phyloP scores from a whole-genome alignment of 257 asterid genomes.

The Nicotiana noctiflora region DNA sequence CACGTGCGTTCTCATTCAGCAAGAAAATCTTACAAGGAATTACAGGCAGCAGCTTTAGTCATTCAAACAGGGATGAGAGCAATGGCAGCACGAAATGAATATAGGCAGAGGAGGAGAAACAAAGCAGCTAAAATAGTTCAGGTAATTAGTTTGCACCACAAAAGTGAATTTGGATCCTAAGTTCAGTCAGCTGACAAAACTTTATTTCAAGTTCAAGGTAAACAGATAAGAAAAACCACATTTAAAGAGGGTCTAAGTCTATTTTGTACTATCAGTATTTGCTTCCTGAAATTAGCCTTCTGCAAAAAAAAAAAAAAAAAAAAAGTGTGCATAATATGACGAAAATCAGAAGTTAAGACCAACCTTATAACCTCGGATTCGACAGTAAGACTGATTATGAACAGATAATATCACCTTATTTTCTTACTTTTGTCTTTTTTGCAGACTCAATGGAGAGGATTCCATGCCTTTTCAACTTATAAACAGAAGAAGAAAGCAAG shows the following conservation, averaged over 20 bases:
- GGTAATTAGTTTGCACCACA: constrained; percentile 31
- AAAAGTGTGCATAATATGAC: not conserved
- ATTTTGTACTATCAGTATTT: not conserved
- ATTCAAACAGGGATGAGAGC: constrained; percentile 88
- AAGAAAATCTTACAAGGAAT: constrained; percentile 49
- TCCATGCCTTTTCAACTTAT: constrained; percentile 46
- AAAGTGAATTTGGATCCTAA: not conserved
- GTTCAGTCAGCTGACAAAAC: not conserved
- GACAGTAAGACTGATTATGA: not conserved
- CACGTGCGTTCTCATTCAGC: constrained; percentile 66
- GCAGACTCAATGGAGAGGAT: constrained; percentile 81
- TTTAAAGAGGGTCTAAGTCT: not conserved
- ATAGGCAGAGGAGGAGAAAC: constrained; percentile 58
- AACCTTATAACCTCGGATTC: not conserved
- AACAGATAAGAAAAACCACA: not conserved
- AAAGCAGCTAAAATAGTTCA: constrained; percentile 72
- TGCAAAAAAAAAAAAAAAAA: not conserved
- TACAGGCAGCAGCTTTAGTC: constrained; percentile 55
- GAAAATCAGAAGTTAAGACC: constrained; percentile 1
- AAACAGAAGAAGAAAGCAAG: constrained; percentile 50
- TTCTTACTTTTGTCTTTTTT: constrained; percentile 13
- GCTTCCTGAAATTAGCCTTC: not conserved
- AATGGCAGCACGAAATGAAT: constrained; percentile 80
- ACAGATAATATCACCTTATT: not conserved
- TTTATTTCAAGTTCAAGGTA: not conserved